These are phyloP conservation scores for Aspergillus awamori DNA, from an alignment of 2,329 filamentous ascomycete species.

Conservation along the genomic window DNA sequence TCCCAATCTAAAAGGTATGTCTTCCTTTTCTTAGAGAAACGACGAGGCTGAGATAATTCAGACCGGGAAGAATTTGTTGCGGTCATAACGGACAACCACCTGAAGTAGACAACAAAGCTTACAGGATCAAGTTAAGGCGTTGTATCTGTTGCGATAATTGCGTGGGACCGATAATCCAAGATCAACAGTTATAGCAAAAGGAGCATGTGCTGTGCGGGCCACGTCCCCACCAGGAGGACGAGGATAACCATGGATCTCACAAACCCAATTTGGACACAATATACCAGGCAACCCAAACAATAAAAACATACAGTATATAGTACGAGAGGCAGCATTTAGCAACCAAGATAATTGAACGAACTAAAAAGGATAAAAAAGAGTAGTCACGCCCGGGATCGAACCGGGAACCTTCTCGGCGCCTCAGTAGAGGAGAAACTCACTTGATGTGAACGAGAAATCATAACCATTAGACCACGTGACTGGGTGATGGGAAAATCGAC, in stretches of 20 bases:
- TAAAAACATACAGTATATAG: neutral
- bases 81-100: constrained; percentile 6
- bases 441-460: constrained; percentile 45
- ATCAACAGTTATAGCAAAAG: neutral
- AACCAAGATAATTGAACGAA: neutral
- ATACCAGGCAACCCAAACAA: neutral
- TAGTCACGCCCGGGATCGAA: constrained; percentile 44
- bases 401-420: constrained; percentile 43
- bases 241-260: neutral
- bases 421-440: constrained; percentile 14
- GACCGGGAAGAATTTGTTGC: constrained; percentile 27
- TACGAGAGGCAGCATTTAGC: neutral
- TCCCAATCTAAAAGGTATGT: constrained; percentile 25
- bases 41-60: neutral
- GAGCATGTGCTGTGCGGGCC: neutral
- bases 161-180: no score
- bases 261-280: neutral
- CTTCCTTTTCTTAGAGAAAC: neutral
- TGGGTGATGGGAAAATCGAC: neutral
- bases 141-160: no score
- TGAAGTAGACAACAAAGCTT: neutral
- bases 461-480: constrained; percentile 44
- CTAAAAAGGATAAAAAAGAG: constrained; percentile 21
- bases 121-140: no score
- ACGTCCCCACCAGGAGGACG: neutral